A percentile compares a stretch with the other conserved stretches of the same genome.
These are phyloP conservation scores for Pleochaeta shiraiana DNA, from an alignment of 2,329 filamentous ascomycete genomes.

Conservation along the genomic window DNA sequence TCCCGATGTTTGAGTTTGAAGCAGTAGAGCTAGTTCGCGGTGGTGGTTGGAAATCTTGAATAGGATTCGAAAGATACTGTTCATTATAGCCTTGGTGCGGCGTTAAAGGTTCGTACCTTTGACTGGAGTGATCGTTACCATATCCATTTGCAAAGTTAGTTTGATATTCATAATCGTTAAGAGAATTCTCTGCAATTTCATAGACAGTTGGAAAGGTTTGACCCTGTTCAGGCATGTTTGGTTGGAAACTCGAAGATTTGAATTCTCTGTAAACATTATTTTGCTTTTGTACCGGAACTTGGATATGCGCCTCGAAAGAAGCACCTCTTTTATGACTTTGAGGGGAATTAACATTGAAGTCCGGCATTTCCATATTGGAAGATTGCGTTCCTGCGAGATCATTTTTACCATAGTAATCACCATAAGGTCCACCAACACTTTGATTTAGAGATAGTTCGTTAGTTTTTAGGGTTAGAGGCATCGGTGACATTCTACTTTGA, in stretches of 20 bases:
- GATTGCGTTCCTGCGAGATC: conserved; percentile 10
- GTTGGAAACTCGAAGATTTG: conserved; percentile 42
- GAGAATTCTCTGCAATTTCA: too few relatives aligned
- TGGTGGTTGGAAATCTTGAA: conserved; percentile 10
- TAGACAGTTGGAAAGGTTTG: too few relatives aligned
- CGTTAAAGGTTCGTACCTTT: conserved; percentile 7
- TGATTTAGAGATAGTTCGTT: conserved; percentile 11
- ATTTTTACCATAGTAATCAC: conserved; percentile 25
- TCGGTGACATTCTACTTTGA: conserved; percentile 20
- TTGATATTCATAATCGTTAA: too few relatives aligned
- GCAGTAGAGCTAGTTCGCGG: conserved; percentile 15
- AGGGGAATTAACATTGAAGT: conserved; percentile 13
- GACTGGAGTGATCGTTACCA: conserved; percentile 11
- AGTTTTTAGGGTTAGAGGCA: conserved; percentile 7
- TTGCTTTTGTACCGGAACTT: conserved; percentile 21
- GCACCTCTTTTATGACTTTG: conserved; percentile 11
- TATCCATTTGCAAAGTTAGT: conserved; percentile 13
- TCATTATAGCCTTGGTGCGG: conserved; percentile 11
- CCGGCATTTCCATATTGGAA: conserved; percentile 15
- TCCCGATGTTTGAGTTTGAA: conserved; percentile 9
- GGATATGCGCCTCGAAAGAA: conserved; percentile 16
- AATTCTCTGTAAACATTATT: conserved; percentile 21
- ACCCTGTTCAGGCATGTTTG: conserved; percentile 33
- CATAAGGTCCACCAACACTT: conserved; percentile 29
- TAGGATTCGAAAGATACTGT: conserved; percentile 1